Conservation (phyloP, 345 rosid genomes). For the Streptanthus diversifolius region DNA sequence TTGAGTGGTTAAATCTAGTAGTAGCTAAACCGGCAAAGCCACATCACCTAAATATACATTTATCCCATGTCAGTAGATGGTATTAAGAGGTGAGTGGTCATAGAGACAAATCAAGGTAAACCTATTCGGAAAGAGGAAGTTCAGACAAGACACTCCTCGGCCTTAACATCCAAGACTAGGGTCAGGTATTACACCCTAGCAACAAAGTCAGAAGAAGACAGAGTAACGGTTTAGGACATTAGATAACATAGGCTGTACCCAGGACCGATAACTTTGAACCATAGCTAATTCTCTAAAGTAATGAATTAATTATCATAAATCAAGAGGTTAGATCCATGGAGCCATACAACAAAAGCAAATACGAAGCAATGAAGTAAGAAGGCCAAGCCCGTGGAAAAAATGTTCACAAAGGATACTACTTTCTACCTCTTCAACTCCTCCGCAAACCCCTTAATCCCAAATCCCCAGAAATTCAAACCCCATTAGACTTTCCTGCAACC, state of each 20-base stretch:
- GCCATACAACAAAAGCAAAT: slow-evolving; percentile 3
- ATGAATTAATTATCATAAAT: slow-evolving; percentile 1
- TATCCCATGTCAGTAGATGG: too few relatives aligned
- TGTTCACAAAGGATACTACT: slow-evolving; percentile 21
- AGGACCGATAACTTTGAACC: neutral
- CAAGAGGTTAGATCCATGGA: slow-evolving; percentile 15
- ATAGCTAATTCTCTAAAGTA: neutral
- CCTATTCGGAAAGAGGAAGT: too few relatives aligned
- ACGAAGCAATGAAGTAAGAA: slow-evolving; percentile 9
- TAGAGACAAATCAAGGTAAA: too few relatives aligned
- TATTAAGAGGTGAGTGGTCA: too few relatives aligned
- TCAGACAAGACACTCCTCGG: too few relatives aligned
- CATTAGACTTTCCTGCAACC: slow-evolving; percentile 14
- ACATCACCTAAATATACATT: too few relatives aligned
- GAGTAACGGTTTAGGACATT: neutral
- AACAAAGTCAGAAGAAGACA: neutral
- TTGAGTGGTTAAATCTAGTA: too few relatives aligned
- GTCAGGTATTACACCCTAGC: too few relatives aligned
- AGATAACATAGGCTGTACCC: neutral
- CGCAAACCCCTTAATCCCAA: neutral
- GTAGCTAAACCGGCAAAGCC: too few relatives aligned
- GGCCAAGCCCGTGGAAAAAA: slow-evolving; percentile 22
- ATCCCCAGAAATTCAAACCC: neutral
- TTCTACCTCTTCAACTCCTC: slow-evolving; percentile 18
- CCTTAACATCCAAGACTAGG: too few relatives aligned